phyloP scores from a whole-genome alignment of 495 filamentous ascomycete species.

The Penicillium diatomitis region DNA sequence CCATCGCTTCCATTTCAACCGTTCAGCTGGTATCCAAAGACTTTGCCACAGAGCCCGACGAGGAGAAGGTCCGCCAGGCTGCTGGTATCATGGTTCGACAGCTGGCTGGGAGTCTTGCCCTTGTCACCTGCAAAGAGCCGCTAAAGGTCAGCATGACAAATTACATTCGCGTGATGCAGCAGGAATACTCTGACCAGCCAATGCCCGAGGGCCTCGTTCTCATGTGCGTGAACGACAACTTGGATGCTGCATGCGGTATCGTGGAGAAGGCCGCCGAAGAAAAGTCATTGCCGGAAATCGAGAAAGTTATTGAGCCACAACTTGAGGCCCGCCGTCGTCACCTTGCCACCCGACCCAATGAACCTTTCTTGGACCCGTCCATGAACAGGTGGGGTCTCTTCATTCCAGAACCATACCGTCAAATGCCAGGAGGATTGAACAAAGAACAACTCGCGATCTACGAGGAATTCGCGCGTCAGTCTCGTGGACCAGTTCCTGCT shows the following conservation, averaged over 20 bases:
- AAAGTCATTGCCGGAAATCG: conserved; percentile 85
- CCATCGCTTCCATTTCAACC: conserved; percentile 93
- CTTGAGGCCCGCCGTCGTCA: conserved; percentile 67
- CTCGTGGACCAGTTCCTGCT: conserved; percentile 45
- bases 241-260: conserved; percentile 82
- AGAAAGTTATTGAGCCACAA: conserved; percentile 73
- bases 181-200: conserved; percentile 58
- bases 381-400: conserved; percentile 79
- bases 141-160: conserved; percentile 92
- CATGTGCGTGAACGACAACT: conserved; percentile 97
- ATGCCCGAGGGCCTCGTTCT: conserved; percentile 82
- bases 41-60: conserved; percentile 86
- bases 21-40: conserved; percentile 91
- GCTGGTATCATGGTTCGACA: conserved; percentile 88
- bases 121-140: conserved; percentile 97
- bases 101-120: conserved; percentile 82
- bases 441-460: conserved; percentile 91
- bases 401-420: conserved; percentile 83
- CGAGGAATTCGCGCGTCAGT: conserved; percentile 83
- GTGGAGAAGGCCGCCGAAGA: conserved; percentile 93
- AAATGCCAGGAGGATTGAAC: conserved; percentile 72
- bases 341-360: conserved; percentile 57
- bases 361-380: conserved; percentile 70
- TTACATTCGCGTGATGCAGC: conserved; percentile 75
- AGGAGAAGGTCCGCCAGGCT: conserved; percentile 71